Base-by-base conservation (phyloP, 2,329 filamentous ascomycete species). In the Rutstroemia sp. region DNA sequence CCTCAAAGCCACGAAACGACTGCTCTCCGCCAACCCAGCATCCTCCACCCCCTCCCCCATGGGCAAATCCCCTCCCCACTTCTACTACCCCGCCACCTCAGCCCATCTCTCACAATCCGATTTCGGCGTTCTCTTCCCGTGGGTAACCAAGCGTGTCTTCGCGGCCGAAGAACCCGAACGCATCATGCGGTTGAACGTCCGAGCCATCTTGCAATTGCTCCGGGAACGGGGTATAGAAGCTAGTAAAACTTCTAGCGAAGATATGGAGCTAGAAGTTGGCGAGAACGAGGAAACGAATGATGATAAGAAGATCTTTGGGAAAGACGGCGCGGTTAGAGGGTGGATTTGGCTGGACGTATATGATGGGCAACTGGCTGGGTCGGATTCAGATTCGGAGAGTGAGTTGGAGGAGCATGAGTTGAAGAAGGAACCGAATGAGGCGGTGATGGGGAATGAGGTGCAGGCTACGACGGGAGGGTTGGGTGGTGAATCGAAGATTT, bases 41-140 rank as follows among this genome's bases (percentile, higher is more conserved):
- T 63, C 72, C 0, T 74, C 77, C 16, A 46, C 23, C 19, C 54
- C 60, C 0, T 74, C 77, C 19, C 58, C 58, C 39, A 56, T 21
- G 17, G 57, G 50, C 25, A 25, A 38, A 44, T 54, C 66, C 2
- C 68, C 71, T 56, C 84, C 89, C 4, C 80, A 85, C 63, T 82
- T 92, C 65, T 95, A 88, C 73, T 92, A 89, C 69, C 84, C 89
- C 2, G 69, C 77, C 14, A 75, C 80, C 46, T 87, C 85, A n/a
- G 88, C 89, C 0, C 90, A 95, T 68, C 78, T 95, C 25, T 89
- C 81, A 57, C 90, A 95, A 71, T 88, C 83, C 19, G 90, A 95
- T 67, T 95, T 94, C 64, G 90, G 88, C 38, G 73, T 94, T 23
- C 72, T 95, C 21, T 95, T 95, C 67, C 89, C 89, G 0, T 87